Evolutionary conservation across 495 filamentous ascomycete species (phyloP).

Genomic region (Letharia columbiana): DNA sequence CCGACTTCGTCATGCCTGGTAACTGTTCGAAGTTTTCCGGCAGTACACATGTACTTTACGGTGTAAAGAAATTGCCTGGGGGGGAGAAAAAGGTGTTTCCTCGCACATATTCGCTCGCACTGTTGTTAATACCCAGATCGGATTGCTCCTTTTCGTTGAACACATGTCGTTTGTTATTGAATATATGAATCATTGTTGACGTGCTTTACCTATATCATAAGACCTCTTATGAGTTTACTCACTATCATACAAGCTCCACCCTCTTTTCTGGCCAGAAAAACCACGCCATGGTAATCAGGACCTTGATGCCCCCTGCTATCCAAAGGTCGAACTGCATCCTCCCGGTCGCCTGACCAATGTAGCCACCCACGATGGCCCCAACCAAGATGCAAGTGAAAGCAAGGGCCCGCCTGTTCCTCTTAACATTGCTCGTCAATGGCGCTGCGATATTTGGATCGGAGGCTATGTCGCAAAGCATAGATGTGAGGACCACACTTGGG

Average conservation of each 20-base stretch:
- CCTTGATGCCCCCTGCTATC: conserved; percentile 52
- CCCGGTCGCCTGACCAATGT: conserved; percentile 38
- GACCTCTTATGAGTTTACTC: neutral
- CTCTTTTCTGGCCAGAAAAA: conserved; percentile 34
- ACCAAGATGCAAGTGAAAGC: conserved; percentile 49
- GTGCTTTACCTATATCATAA: too few relatives aligned
- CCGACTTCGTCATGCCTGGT: too few relatives aligned
- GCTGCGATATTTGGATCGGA: conserved; percentile 48
- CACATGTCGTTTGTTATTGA: neutral
- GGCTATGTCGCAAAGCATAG: conserved; percentile 58
- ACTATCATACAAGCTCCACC: neutral
- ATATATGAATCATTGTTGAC: neutral
- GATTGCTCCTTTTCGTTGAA: too few relatives aligned
- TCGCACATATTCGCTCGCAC: too few relatives aligned
- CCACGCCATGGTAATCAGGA: conserved; percentile 37
- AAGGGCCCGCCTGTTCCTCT: conserved; percentile 53
- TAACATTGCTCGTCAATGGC: conserved; percentile 44
- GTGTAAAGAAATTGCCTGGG: too few relatives aligned
- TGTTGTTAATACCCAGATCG: too few relatives aligned
- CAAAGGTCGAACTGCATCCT: conserved; percentile 50
- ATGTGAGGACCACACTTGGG: conserved; percentile 66
- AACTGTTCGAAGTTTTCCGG: too few relatives aligned
- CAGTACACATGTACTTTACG: too few relatives aligned
- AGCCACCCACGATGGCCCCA: conserved; percentile 57
- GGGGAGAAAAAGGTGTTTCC: too few relatives aligned